Conservation (phyloP, 768 basidiomycete species). For the Termitomyces heimii region DNA sequence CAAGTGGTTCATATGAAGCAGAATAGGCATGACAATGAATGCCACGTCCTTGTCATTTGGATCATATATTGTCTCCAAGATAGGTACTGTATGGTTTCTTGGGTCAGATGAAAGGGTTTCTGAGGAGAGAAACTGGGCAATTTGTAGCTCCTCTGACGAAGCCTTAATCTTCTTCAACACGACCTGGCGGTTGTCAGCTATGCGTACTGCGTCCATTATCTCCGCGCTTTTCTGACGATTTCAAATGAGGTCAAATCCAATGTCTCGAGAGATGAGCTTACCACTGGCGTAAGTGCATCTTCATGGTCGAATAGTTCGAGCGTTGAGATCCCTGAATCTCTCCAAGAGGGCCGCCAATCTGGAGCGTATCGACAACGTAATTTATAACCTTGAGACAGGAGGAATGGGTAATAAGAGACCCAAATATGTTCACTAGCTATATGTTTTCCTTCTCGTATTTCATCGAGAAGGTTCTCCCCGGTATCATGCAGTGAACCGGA, state of each 20-base stretch:
- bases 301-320: background rate
- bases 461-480: background rate
- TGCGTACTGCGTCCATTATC: background rate
- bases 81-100: constrained; percentile 7
- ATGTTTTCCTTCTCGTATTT: background rate
- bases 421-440: background rate
- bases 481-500: background rate
- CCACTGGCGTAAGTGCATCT: background rate
- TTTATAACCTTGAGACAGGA: background rate
- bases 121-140: constrained; percentile 1
- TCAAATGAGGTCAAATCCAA: background rate
- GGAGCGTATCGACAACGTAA: constrained; percentile 1
- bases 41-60: constrained; percentile 1
- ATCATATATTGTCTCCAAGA: background rate
- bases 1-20: constrained; percentile 1
- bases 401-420: background rate
- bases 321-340: background rate
- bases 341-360: constrained; percentile 1
- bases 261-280: background rate
- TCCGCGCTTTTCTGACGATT: background rate
- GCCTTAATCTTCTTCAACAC: background rate
- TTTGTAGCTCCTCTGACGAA: background rate
- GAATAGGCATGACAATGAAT: constrained; percentile 10
- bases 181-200: constrained; percentile 3
- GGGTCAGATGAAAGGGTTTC: background rate